A percentile compares a stretch with the other conserved stretches of the same genome.
Evolutionary conservation across 345 rosid genomes (phyloP).

Genomic region (Hevea brasiliensis): DNA sequence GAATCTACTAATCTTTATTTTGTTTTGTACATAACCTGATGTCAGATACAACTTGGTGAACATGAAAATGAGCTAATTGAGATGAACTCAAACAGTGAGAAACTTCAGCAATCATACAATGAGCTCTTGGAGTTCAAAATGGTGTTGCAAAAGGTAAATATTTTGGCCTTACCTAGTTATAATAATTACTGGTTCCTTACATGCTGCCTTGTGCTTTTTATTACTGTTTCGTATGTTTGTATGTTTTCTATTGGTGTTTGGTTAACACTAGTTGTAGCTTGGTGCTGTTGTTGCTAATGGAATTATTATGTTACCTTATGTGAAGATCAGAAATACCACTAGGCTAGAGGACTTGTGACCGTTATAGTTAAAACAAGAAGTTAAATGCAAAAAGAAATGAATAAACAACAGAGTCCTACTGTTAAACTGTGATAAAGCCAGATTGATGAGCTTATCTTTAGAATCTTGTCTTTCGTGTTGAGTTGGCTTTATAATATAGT

Average conservation of each 20-base stretch:
- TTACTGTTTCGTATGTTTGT: background rate
- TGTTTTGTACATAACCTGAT: conserved; percentile 27
- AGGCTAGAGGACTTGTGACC: background rate
- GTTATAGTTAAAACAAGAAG: background rate
- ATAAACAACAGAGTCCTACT: background rate
- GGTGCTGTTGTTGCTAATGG: background rate
- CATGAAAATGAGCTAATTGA: conserved; percentile 90
- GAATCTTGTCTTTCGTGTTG: background rate
- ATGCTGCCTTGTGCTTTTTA: background rate
- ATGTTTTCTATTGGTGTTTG: background rate
- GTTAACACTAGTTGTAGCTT: background rate
- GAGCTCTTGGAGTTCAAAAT: conserved; percentile 93
- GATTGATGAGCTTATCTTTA: background rate
- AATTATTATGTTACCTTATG: background rate
- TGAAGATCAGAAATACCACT: background rate
- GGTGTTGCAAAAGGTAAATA: conserved; percentile 82
- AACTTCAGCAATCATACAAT: conserved; percentile 78
- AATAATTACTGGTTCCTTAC: background rate
- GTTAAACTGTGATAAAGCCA: background rate
- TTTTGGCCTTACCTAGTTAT: conserved; percentile 13
- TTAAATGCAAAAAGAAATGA: background rate
- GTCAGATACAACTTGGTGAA: conserved; percentile 79
- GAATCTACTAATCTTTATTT: background rate
- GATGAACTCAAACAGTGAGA: conserved; percentile 91
- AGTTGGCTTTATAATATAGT: background rate